Conservation (phyloP, 2,329 filamentous ascomycete species). For the Aspergillus cejpii region DNA sequence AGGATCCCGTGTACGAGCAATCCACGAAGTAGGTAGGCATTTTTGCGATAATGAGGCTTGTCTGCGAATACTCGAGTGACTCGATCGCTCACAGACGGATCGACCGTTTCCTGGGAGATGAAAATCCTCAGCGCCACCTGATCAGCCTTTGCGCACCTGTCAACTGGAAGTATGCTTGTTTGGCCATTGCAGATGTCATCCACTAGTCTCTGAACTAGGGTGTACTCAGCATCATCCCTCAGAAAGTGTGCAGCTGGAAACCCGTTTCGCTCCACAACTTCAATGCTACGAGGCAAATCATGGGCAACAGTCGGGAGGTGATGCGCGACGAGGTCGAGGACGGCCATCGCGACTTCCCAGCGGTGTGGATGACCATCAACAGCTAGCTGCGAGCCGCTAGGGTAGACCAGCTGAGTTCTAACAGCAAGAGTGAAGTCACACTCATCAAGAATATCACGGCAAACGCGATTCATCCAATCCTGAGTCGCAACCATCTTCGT, state of each 20-base stretch:
- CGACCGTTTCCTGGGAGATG: conserved; percentile 26
- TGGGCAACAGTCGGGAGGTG: conserved; percentile 34
- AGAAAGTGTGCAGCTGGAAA: conserved; percentile 57
- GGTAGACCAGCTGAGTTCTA: conserved; percentile 54
- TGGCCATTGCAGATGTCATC: conserved; percentile 36
- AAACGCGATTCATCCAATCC: conserved; percentile 43
- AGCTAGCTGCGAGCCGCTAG: conserved; percentile 43
- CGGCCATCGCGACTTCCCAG: conserved; percentile 43
- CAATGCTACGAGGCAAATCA: conserved; percentile 43
- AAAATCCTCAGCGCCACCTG: conserved; percentile 27
- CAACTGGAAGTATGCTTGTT: conserved; percentile 26
- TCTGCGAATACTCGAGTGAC: conserved; percentile 30
- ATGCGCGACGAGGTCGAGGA: conserved; percentile 39
- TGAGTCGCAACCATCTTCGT: conserved; percentile 48
- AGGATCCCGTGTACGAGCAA: conserved; percentile 57
- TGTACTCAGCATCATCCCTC: conserved; percentile 42
- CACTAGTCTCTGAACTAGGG: conserved; percentile 38
- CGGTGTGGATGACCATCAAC: conserved; percentile 51
- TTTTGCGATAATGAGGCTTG: conserved; percentile 22
- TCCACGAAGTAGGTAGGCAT: conserved; percentile 55
- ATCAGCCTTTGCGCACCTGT: conserved; percentile 7
- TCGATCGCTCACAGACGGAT: conserved; percentile 9
- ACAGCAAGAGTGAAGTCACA: conserved; percentile 52
- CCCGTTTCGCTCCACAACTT: conserved; percentile 42
- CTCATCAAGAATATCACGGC: conserved; percentile 60